A percentile compares a stretch with the other conserved stretches of the same genome.
Conservation (phyloP, 306 rosid genomes). For the Echinosophora koreensis region DNA sequence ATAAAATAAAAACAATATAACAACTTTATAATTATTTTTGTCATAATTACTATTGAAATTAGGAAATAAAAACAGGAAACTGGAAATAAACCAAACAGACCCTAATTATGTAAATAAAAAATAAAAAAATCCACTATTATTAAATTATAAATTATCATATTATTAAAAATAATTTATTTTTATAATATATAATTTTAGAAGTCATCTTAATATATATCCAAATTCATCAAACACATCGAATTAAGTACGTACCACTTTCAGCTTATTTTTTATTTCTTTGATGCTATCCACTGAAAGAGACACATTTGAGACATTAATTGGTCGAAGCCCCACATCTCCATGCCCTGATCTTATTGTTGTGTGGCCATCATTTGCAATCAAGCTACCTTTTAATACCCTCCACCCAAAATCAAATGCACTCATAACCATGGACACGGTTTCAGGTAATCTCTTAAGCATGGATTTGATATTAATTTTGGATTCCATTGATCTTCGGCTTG, state of each 20-base stretch:
- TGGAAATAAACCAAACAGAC: no score
- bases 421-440: neutral
- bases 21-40: no score
- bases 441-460: neutral
- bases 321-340: slow-evolving; percentile 38
- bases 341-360: slow-evolving; percentile 58
- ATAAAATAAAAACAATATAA: no score
- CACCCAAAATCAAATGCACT: slow-evolving; percentile 40
- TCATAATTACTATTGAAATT: no score
- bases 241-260: slow-evolving; percentile 51
- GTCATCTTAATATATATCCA: no score
- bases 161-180: no score
- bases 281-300: slow-evolving; percentile 44
- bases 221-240: neutral
- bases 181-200: no score
- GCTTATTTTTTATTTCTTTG: slow-evolving; percentile 53
- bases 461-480: neutral
- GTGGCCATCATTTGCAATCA: slow-evolving; percentile 41
- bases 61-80: no score
- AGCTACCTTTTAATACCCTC: slow-evolving; percentile 30
- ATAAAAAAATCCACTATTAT: no score
- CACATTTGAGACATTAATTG: slow-evolving; percentile 40
- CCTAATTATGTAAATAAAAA: no score
- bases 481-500: slow-evolving; percentile 7
- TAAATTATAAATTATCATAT: no score